Evolutionary conservation across 345 rosid genomes (phyloP).

Genomic region (Rhodamnia argentea): DNA sequence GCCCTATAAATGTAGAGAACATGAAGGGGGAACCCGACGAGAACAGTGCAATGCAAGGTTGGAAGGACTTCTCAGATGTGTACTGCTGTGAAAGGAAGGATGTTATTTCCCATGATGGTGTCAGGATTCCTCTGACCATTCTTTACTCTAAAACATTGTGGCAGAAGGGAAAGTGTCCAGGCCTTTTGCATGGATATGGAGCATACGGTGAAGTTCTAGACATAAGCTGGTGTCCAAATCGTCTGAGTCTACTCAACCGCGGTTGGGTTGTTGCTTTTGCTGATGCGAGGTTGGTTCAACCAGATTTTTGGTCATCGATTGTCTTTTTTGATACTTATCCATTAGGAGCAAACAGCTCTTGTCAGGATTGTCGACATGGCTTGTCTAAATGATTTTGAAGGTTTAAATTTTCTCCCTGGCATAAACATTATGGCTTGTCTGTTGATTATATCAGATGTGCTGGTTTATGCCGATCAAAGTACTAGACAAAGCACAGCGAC

Average conservation of each 20-base stretch:
- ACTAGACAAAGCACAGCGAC: not conserved
- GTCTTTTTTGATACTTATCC: not conserved
- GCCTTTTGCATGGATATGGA: slow-evolving; percentile 73
- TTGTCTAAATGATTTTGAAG: not conserved
- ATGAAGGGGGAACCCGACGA: slow-evolving; percentile 3
- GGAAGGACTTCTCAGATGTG: slow-evolving; percentile 42
- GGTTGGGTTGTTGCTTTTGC: slow-evolving; percentile 95
- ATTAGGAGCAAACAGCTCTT: not conserved
- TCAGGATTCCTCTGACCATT: slow-evolving; percentile 64
- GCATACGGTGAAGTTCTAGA: slow-evolving; percentile 85
- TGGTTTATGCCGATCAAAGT: not conserved
- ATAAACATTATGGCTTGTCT: not conserved
- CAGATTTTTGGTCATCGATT: not conserved
- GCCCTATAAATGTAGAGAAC: slow-evolving; percentile 2
- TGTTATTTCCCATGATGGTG: slow-evolving; percentile 67
- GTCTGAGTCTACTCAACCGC: slow-evolving; percentile 78
- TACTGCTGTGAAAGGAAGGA: slow-evolving; percentile 67
- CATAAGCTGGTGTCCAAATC: slow-evolving; percentile 65
- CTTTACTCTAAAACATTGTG: slow-evolving; percentile 59
- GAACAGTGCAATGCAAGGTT: slow-evolving; percentile 13
- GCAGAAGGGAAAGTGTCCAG: slow-evolving; percentile 50
- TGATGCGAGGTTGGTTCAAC: slow-evolving; percentile 71
- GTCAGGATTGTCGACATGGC: not conserved
- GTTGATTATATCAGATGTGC: not conserved
- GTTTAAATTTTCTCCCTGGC: not conserved